Percentiles rank a stretch among this genome's conserved stretches.
These are phyloP conservation scores for Nicotiana noctiflora DNA, from an alignment of 257 asterid genomes.

Conservation along the genomic window DNA sequence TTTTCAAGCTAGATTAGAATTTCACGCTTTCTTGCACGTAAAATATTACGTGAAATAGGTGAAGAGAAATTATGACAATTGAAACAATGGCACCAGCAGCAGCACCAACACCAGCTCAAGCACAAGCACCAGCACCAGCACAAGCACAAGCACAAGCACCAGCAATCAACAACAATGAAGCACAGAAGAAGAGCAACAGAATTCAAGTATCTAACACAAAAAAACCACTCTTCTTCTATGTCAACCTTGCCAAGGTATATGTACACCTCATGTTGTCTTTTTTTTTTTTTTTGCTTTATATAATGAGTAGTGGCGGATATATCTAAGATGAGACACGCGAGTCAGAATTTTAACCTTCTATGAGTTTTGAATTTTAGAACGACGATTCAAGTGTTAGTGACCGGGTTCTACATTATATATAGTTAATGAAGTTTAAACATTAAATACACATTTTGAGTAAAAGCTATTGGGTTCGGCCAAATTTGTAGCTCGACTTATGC, in stretches of 20 bases:
- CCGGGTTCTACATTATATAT: too few species aligned
- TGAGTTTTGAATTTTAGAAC: too few species aligned
- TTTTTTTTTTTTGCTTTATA: too few species aligned
- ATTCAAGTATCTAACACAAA: conserved; percentile 59
- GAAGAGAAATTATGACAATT: conserved; percentile 23
- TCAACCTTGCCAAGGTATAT: conserved; percentile 52
- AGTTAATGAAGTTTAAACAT: too few species aligned
- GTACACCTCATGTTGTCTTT: too few species aligned
- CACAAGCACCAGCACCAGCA: neutral
- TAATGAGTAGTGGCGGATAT: too few species aligned
- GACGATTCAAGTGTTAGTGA: too few species aligned
- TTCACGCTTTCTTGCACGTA: neutral
- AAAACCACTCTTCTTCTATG: conserved; percentile 59
- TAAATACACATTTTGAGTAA: too few species aligned
- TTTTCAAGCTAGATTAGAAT: neutral
- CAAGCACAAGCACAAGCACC: neutral
- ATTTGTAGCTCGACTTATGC: too few species aligned
- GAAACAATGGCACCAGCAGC: conserved; percentile 27
- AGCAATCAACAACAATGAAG: conserved; percentile 18
- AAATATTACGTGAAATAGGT: neutral
- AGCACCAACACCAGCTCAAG: neutral
- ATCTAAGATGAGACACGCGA: too few species aligned
- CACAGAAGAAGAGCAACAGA: conserved; percentile 38
- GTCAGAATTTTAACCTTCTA: too few species aligned
- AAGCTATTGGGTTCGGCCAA: too few species aligned